Percentiles rank a stretch among this genome's conserved stretches.
Conservation (phyloP, 306 rosid species). For the Comarum palustre region DNA sequence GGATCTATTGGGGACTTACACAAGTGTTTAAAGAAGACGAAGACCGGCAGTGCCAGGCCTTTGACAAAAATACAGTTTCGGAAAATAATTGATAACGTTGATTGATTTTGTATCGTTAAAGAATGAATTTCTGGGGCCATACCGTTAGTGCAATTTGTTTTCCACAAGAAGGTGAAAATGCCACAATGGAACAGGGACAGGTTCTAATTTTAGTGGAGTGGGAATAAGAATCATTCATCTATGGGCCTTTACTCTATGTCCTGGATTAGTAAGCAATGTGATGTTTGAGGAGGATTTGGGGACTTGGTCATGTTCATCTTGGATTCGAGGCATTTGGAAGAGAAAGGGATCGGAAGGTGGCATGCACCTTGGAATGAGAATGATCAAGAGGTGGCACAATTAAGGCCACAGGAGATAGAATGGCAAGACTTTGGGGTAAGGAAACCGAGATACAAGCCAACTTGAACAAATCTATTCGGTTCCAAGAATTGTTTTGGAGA, state of each 20-base stretch:
- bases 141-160: neutral
- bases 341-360: neutral
- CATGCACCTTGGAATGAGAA: neutral
- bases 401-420: neutral
- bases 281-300: neutral
- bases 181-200: neutral
- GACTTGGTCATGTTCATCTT: neutral
- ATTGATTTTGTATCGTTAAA: neutral
- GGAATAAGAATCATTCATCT: conserved; percentile 12
- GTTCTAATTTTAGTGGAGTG: conserved; percentile 1
- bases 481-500: no score
- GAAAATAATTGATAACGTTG: neutral
- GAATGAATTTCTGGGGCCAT: neutral
- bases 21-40: neutral
- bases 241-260: neutral
- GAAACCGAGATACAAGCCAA: no score
- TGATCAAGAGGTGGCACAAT: neutral
- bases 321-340: neutral
- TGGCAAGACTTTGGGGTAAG: no score
- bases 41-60: neutral
- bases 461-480: no score
- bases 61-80: neutral
- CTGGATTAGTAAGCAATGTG: neutral
- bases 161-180: neutral
- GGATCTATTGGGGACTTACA: conserved; percentile 2